phyloP scores from a whole-genome alignment of 352 stramenopile species.

The Phytophthora sojae region DNA sequence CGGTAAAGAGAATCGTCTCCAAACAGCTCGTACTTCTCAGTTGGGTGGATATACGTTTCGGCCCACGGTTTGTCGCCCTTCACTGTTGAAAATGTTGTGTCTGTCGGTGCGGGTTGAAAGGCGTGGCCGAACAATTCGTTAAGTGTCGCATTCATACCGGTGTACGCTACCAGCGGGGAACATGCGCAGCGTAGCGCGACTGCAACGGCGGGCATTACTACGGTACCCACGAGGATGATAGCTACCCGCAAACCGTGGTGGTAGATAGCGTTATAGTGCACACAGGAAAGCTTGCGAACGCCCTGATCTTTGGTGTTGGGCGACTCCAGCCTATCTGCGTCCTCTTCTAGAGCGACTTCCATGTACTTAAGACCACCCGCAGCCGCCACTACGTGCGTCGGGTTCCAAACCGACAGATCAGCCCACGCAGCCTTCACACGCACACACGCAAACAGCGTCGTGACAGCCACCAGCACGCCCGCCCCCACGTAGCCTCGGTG shows the following conservation, averaged over 20 bases:
- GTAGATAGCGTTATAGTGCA: neutral
- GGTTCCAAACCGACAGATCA: conserved; percentile 23
- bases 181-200: conserved; percentile 15
- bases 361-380: conserved; percentile 8
- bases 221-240: conserved; percentile 8
- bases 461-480: conserved; percentile 16
- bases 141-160: conserved; percentile 19
- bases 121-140: conserved; percentile 25
- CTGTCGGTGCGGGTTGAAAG: conserved; percentile 15
- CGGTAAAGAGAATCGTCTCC: conserved; percentile 23
- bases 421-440: conserved; percentile 10
- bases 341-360: conserved; percentile 21
- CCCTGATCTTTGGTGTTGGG: neutral
- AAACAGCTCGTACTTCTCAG: conserved; percentile 20
- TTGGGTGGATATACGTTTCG: conserved; percentile 20
- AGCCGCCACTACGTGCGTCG: conserved; percentile 6
- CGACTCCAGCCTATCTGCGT: neutral
- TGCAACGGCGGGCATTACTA: conserved; percentile 7
- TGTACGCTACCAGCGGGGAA: conserved; percentile 16
- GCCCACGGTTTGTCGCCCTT: conserved; percentile 16
- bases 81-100: conserved; percentile 15
- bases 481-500: conserved; percentile 34
- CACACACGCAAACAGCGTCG: conserved; percentile 10
- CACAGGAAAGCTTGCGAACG: neutral
- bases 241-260: neutral